Percentiles rank a stretch among this genome's conserved stretches.
Conservation (phyloP, 2,329 filamentous ascomycete genomes). For the Esteya vermicola region DNA sequence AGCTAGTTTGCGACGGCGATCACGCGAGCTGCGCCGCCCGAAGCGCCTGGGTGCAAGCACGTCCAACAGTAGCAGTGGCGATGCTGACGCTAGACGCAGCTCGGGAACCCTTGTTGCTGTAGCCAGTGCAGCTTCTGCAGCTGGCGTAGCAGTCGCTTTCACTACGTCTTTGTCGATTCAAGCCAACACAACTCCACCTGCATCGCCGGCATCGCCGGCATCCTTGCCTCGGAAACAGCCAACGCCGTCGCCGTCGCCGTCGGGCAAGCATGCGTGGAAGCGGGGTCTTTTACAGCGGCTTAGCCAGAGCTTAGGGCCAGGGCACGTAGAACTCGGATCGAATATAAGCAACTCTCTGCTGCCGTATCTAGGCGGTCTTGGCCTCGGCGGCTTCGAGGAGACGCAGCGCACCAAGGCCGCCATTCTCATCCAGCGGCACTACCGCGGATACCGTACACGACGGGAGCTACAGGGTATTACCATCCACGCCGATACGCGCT, state of each 20-base stretch:
- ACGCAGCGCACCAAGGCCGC: conserved; percentile 28
- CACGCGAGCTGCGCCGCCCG: conserved; percentile 17
- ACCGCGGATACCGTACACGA: conserved; percentile 61
- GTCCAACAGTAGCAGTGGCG: not conserved
- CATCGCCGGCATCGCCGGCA: no score
- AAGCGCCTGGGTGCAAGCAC: conserved; percentile 8
- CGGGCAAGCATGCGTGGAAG: no score
- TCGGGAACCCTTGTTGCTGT: not conserved
- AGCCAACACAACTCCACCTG: no score
- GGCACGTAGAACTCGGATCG: not conserved
- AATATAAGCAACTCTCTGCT: no score
- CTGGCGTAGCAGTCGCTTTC: not conserved
- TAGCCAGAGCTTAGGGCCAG: not conserved
- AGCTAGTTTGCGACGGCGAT: conserved; percentile 25
- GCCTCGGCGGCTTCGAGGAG: conserved; percentile 8
- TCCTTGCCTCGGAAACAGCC: no score
- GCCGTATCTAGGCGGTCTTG: not conserved
- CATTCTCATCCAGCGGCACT: conserved; percentile 52
- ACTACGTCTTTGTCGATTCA: not conserved
- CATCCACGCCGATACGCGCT: conserved; percentile 55
- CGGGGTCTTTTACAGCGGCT: conserved; percentile 1
- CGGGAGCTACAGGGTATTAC: conserved; percentile 56
- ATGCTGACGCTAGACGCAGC: not conserved
- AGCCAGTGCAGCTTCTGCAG: not conserved
- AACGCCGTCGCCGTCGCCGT: not conserved